Percentiles rank a stretch among this genome's conserved stretches.
phyloP scores from a whole-genome alignment of 257 asterid species.

The Solanum sejunctum region DNA sequence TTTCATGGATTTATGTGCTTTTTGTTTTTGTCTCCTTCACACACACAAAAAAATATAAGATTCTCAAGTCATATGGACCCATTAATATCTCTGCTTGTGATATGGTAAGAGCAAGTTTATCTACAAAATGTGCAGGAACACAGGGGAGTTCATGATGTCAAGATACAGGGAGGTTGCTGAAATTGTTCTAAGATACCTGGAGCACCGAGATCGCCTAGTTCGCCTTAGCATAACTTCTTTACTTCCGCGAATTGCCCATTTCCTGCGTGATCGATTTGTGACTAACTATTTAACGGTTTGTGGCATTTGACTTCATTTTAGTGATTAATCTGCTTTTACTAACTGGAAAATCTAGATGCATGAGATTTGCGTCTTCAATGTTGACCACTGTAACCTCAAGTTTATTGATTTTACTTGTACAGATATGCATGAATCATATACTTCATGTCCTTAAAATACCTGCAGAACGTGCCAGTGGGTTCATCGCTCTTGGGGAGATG shows the following conservation, averaged over 20 bases:
- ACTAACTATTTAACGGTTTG: conserved; percentile 84
- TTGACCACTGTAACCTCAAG: neutral
- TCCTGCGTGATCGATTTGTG: conserved; percentile 97
- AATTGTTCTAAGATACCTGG: conserved; percentile 91
- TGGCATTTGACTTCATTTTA: conserved; percentile 2
- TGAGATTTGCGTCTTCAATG: conserved; percentile 3
- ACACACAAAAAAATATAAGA: neutral
- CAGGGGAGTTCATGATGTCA: conserved; percentile 99
- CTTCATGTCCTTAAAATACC: conserved; percentile 94
- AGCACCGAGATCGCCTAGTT: conserved; percentile 93
- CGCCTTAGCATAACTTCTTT: conserved; percentile 98
- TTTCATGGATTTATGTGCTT: neutral
- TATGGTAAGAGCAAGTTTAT: neutral
- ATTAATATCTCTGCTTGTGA: neutral
- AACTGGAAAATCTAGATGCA: neutral
- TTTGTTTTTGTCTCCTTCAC: neutral
- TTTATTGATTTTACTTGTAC: conserved; percentile 18
- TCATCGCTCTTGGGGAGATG: conserved; percentile 99
- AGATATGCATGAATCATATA: conserved; percentile 99
- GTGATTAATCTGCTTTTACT: neutral
- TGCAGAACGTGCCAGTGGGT: conserved; percentile 95
- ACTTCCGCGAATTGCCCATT: conserved; percentile 98
- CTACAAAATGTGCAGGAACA: conserved; percentile 54
- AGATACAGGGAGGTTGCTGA: conserved; percentile 99
- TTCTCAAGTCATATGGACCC: neutral